Conservation (phyloP, 345 rosid genomes). For the Carallia brachiata region DNA sequence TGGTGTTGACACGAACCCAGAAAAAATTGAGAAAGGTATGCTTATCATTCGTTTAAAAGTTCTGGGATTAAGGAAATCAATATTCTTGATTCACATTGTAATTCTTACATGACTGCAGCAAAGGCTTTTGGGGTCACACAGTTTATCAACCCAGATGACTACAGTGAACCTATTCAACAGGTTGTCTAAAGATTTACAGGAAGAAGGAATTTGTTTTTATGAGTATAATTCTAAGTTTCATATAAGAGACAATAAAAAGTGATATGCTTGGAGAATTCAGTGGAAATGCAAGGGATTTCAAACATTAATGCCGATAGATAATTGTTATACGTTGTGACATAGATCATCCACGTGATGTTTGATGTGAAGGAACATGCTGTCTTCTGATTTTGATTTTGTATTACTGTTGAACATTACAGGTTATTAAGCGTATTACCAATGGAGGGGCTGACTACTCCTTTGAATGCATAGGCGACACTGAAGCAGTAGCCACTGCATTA, state of each 20-base stretch:
- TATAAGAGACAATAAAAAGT: not conserved
- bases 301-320: not conserved
- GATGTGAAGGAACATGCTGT: not conserved
- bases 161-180: slow-evolving; percentile 75
- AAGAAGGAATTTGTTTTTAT: not conserved
- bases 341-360: too few species aligned
- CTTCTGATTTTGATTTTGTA: not conserved
- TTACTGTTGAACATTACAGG: slow-evolving; percentile 38
- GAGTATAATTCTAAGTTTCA: not conserved
- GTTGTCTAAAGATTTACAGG: slow-evolving; percentile 28
- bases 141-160: slow-evolving; percentile 64
- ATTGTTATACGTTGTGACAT: not conserved
- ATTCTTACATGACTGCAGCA: slow-evolving; percentile 44
- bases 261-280: not conserved
- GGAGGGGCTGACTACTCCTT: slow-evolving; percentile 94
- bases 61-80: not conserved
- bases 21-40: slow-evolving; percentile 67
- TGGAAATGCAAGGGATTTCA: not conserved
- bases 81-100: slow-evolving; percentile 9
- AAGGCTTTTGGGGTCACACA: slow-evolving; percentile 79
- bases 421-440: slow-evolving; percentile 63
- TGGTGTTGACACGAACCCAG: slow-evolving; percentile 84
- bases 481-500: slow-evolving; percentile 65
- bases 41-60: slow-evolving; percentile 10
- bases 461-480: slow-evolving; percentile 82